Evolutionary conservation across 2,329 filamentous ascomycete species (phyloP).

Genomic region (Aspergillus awamori): DNA sequence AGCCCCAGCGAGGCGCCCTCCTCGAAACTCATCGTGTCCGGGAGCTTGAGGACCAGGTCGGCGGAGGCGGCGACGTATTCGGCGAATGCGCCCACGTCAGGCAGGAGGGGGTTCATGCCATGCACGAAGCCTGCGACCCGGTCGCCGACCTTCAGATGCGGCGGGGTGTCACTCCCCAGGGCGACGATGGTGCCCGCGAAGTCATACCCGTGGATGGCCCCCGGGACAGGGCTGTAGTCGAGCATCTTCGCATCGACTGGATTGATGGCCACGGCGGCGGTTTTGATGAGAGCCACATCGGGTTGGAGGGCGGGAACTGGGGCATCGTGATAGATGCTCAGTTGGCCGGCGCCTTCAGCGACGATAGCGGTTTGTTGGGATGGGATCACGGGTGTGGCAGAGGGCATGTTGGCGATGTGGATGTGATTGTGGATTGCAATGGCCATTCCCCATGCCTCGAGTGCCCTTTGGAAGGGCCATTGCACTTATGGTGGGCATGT

Average conservation of each 20-base stretch:
- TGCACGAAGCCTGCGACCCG: constrained; percentile 38
- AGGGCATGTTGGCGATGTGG: neutral
- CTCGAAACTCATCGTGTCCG: constrained; percentile 33
- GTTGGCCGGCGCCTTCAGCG: constrained; percentile 9
- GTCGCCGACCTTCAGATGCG: constrained; percentile 34
- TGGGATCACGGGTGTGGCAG: neutral
- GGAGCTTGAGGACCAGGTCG: constrained; percentile 36
- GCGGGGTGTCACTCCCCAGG: constrained; percentile 4
- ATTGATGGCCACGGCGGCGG: constrained; percentile 17
- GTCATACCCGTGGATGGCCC: constrained; percentile 16
- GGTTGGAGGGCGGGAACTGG: constrained; percentile 6
- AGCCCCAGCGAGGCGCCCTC: constrained; percentile 35
- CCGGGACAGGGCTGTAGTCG: constrained; percentile 9
- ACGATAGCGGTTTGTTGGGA: constrained; percentile 10
- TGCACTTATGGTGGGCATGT: no score
- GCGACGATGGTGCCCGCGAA: constrained; percentile 18
- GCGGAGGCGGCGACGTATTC: constrained; percentile 37
- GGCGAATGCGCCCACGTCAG: constrained; percentile 40
- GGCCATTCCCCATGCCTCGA: no score
- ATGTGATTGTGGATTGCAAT: neutral
- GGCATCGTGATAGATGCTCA: constrained; percentile 8
- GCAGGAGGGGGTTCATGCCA: constrained; percentile 33
- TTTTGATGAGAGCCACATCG: constrained; percentile 11
- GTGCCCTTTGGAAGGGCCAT: no score
- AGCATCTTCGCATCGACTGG: constrained; percentile 18